A percentile compares a stretch with the other conserved stretches of the same genome.
Evolutionary conservation across 768 basidiomycete genomes (phyloP).

Genomic region (Kwoniella bestiolae): DNA sequence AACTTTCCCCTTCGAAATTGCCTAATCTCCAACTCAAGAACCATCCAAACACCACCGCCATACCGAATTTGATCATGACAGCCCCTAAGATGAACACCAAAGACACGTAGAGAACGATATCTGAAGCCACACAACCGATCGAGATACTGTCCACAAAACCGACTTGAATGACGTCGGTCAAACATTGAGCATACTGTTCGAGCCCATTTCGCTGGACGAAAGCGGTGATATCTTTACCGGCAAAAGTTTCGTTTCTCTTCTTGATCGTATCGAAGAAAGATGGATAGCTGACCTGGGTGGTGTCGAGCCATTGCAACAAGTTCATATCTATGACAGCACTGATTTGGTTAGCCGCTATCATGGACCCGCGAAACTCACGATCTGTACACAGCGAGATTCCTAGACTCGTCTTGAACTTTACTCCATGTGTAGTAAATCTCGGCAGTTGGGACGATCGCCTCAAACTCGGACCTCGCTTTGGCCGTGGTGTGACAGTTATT

Average conservation of each 20-base stretch:
- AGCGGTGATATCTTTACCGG: slow-evolving; percentile 87
- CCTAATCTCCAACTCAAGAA: slow-evolving; percentile 96
- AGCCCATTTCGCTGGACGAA: slow-evolving; percentile 73
- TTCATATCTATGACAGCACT: slow-evolving; percentile 87
- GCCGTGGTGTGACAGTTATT: slow-evolving; percentile 75
- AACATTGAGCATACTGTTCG: slow-evolving; percentile 72
- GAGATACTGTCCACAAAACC: slow-evolving; percentile 93
- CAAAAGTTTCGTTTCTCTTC: slow-evolving; percentile 70
- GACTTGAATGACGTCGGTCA: slow-evolving; percentile 81
- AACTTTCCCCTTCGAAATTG: slow-evolving; percentile 89
- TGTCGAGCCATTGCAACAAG: slow-evolving; percentile 82
- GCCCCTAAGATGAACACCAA: slow-evolving; percentile 97
- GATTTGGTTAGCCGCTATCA: slow-evolving; percentile 19
- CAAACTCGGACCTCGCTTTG: slow-evolving; percentile 64
- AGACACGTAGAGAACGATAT: slow-evolving; percentile 91
- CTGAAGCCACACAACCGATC: slow-evolving; percentile 94
- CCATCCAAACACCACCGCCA: slow-evolving; percentile 98
- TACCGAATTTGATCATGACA: slow-evolving; percentile 88
- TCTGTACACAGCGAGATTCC: slow-evolving; percentile 93
- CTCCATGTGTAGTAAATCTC: slow-evolving; percentile 95
- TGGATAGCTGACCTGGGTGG: slow-evolving; percentile 80
- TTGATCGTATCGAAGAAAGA: slow-evolving; percentile 78
- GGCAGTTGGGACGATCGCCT: slow-evolving; percentile 66
- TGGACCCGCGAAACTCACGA: slow-evolving; percentile 65
- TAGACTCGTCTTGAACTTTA: slow-evolving; percentile 68